Percentiles rank a stretch among this genome's conserved stretches.
Evolutionary conservation across 2,329 filamentous ascomycete genomes (phyloP).

Genomic region (Cryoendolithus antarcticus): DNA sequence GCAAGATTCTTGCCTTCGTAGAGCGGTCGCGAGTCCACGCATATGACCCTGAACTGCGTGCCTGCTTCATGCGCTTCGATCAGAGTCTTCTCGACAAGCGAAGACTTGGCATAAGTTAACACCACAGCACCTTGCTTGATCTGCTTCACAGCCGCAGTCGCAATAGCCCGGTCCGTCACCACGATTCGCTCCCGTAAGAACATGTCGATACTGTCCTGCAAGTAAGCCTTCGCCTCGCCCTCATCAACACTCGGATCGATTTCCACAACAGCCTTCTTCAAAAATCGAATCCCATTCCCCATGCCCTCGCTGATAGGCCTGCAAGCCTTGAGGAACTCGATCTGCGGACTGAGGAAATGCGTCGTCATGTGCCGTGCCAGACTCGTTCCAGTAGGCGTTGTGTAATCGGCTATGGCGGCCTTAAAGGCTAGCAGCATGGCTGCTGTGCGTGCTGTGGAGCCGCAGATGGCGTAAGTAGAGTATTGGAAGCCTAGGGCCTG

Average conservation of each 20-base stretch:
- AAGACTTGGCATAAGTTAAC: conserved; percentile 75
- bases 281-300: conserved; percentile 89
- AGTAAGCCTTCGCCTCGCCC: conserved; percentile 62
- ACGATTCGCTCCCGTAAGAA: conserved; percentile 87
- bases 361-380: conserved; percentile 83
- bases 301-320: conserved; percentile 94
- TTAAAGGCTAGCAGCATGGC: conserved; percentile 84
- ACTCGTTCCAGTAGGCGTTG: conserved; percentile 70
- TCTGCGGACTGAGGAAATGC: conserved; percentile 85
- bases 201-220: conserved; percentile 71
- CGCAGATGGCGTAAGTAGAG: conserved; percentile 74
- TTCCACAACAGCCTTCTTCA: conserved; percentile 85
- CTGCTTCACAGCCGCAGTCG: conserved; percentile 59
- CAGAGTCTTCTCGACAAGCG: conserved; percentile 72
- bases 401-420: conserved; percentile 86
- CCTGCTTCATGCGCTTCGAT: conserved; percentile 58
- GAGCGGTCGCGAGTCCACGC: conserved; percentile 65
- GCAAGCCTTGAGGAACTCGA: conserved; percentile 85
- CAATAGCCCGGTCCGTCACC: conserved; percentile 76
- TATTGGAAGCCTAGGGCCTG: conserved; percentile 81
- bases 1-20: conserved; percentile 63
- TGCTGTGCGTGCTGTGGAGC: conserved; percentile 77
- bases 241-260: conserved; percentile 80
- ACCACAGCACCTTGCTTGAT: conserved; percentile 72
- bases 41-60: conserved; percentile 67